phyloP scores from a whole-genome alignment of 2,329 filamentous ascomycete genomes.

The Paramyrothecium roridum region DNA sequence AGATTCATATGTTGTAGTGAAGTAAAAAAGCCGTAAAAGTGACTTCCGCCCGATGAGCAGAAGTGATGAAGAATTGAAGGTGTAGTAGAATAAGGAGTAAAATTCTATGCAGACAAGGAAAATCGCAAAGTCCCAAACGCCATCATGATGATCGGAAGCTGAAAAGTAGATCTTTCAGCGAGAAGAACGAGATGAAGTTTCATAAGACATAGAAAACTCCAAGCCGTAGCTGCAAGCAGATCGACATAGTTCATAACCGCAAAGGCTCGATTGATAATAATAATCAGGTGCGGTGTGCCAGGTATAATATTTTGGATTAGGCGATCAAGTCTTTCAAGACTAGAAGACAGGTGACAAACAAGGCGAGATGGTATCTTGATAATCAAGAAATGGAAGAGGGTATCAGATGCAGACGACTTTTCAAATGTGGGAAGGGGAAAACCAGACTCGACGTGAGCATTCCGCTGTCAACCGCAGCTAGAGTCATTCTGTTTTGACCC shows the following conservation, averaged over 20 bases:
- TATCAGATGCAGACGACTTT: not conserved
- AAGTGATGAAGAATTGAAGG: not conserved
- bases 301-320: too few species aligned
- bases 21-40: not conserved
- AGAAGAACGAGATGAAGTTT: not conserved
- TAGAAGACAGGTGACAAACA: too few species aligned
- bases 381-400: not conserved
- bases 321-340: too few species aligned
- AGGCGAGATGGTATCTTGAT: not conserved
- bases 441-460: not conserved
- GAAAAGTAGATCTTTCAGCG: too few species aligned
- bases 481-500: constrained; percentile 47
- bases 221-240: not conserved
- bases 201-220: not conserved
- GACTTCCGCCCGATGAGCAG: too few species aligned
- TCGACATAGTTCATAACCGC: not conserved
- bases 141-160: too few species aligned
- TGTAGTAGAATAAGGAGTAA: not conserved
- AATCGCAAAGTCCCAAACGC: not conserved
- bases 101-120: not conserved
- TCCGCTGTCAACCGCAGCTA: not conserved
- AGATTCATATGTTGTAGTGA: not conserved
- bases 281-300: too few species aligned
- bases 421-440: not conserved
- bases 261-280: too few species aligned